Conservation (phyloP, 1,139 yeast species). For the Kurtzmaniella quercitrusa region DNA sequence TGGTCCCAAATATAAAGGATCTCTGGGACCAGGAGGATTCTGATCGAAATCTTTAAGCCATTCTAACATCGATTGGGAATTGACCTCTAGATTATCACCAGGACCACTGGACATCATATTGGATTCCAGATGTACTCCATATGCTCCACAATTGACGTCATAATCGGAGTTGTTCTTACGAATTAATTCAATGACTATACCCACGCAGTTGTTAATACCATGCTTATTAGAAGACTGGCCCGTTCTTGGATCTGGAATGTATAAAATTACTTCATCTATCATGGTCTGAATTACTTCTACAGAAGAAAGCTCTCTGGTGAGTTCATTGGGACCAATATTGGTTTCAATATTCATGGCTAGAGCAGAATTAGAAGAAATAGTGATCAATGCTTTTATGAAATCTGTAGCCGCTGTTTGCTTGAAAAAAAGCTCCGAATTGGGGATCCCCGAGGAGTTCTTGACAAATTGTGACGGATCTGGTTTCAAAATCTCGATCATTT, state of each 20-base stretch:
- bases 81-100: conserved; percentile 31
- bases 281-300: conserved; percentile 30
- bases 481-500: conserved; percentile 46
- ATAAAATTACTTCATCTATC: conserved; percentile 41
- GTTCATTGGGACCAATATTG: conserved; percentile 45
- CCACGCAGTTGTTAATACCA: conserved; percentile 46
- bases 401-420: conserved; percentile 94
- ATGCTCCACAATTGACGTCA: conserved; percentile 42
- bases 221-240: conserved; percentile 33
- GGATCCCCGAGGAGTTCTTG: conserved; percentile 16
- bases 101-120: conserved; percentile 11
- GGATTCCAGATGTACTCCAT: conserved; percentile 23
- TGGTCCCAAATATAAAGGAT: conserved; percentile 44
- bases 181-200: conserved; percentile 44
- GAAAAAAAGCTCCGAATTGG: conserved; percentile 43
- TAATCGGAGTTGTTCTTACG: conserved; percentile 47
- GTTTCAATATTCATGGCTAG: conserved; percentile 44
- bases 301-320: conserved; percentile 43
- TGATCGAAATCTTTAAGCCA: conserved; percentile 48
- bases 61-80: conserved; percentile 40
- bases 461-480: conserved; percentile 39
- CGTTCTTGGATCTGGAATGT: conserved; percentile 16
- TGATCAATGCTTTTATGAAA: conserved; percentile 85
- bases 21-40: conserved; percentile 45
- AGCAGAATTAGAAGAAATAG: conserved; percentile 75